Conservation (phyloP, 148 eudicot genomes). For the Euryodendron excelsum region DNA sequence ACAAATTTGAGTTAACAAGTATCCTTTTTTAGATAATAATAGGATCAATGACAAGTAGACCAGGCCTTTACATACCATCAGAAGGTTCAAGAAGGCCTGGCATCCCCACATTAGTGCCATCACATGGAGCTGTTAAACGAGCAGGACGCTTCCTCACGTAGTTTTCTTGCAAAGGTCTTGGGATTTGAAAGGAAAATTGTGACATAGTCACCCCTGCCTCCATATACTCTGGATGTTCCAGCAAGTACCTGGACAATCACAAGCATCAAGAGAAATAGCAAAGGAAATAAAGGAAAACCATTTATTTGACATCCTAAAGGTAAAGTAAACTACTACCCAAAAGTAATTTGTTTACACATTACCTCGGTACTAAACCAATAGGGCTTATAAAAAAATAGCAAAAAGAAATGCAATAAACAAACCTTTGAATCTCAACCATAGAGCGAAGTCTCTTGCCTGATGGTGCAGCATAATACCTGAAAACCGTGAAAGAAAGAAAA, state of each 20-base stretch:
- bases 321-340: background rate
- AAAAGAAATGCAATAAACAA: constrained; percentile 13
- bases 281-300: background rate
- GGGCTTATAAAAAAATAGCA: background rate
- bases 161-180: constrained; percentile 83
- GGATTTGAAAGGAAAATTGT: constrained; percentile 84
- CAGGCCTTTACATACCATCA: constrained; percentile 32
- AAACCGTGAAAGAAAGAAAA: constrained; percentile 12
- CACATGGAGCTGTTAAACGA: constrained; percentile 33
- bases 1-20: background rate
- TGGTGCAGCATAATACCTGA: constrained; percentile 91
- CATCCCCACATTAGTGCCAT: constrained; percentile 14
- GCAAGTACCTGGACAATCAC: constrained; percentile 57
- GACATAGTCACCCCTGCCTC: constrained; percentile 59
- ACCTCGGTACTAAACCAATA: background rate
- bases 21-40: background rate
- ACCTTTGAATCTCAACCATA: constrained; percentile 85
- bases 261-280: background rate
- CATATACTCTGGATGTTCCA: constrained; percentile 61
- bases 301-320: too few relatives aligned
- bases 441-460: constrained; percentile 84
- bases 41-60: background rate
- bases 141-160: constrained; percentile 81
- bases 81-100: constrained; percentile 28
- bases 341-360: background rate